These are phyloP conservation scores for Schizochytrium sp. DNA, from an alignment of 108 stramenopile genomes.

Conservation along the genomic window DNA sequence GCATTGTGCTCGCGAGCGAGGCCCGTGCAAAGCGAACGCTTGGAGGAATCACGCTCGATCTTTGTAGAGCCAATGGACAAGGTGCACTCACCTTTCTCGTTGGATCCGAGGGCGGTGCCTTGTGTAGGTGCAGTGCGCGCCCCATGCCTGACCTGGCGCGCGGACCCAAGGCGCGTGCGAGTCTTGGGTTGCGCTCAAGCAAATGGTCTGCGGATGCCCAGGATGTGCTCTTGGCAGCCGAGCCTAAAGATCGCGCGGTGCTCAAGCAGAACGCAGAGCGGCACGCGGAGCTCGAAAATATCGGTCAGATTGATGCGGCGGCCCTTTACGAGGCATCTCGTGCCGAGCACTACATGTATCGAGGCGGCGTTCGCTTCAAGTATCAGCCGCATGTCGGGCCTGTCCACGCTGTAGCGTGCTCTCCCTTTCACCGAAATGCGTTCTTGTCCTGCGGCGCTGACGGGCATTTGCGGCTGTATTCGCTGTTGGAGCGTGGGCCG, in stretches of 20 bases:
- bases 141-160: background rate
- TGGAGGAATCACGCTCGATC: background rate
- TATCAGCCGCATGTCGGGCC: background rate
- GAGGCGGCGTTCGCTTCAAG: background rate
- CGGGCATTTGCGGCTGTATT: background rate
- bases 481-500: background rate
- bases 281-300: background rate
- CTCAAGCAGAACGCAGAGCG: background rate
- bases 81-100: background rate
- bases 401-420: background rate
- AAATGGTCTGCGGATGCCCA: background rate
- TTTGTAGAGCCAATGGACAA: background rate
- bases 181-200: background rate
- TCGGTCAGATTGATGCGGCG: background rate
- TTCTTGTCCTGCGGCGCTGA: background rate
- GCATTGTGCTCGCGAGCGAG: background rate
- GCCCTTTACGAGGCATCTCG: background rate
- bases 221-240: background rate
- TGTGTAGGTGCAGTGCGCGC: background rate
- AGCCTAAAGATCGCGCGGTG: background rate
- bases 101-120: background rate
- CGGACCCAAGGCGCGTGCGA: background rate
- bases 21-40: background rate
- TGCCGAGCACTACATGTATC: background rate
- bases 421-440: background rate